Percentiles rank a stretch among this genome's conserved stretches.
These are phyloP conservation scores for Neocallimastix lanati DNA, from an alignment of 192 early-diverging fungal genomes.

Conservation along the genomic window DNA sequence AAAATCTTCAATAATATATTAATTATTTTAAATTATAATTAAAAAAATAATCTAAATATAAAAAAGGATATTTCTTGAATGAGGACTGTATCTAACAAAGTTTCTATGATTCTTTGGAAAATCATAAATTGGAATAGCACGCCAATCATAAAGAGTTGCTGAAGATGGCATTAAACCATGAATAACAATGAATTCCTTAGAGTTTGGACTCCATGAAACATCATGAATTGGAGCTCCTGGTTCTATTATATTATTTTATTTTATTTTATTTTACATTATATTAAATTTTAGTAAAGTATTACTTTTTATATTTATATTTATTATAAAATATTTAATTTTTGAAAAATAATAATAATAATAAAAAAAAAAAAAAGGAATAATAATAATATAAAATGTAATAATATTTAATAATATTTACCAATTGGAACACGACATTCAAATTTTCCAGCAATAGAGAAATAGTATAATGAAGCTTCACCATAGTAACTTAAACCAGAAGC, in stretches of 20 bases:
- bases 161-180: constrained; percentile 89
- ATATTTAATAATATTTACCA: constrained; percentile 5
- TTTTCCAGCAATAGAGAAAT: constrained; percentile 71
- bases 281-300: no score
- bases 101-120: constrained; percentile 80
- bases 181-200: constrained; percentile 90
- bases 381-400: no score
- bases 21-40: no score
- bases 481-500: constrained; percentile 94
- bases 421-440: constrained; percentile 79
- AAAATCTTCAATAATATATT: no score
- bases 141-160: constrained; percentile 81
- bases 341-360: no score
- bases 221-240: constrained; percentile 87
- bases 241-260: no score
- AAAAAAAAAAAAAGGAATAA: no score
- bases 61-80: constrained; percentile 8
- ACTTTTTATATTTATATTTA: no score
- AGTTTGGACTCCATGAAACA: constrained; percentile 82
- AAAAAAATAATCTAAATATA: no score
- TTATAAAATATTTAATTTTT: no score
- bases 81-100: constrained; percentile 70
- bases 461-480: constrained; percentile 88
- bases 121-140: constrained; percentile 63
- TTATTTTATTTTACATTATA: no score